Evolutionary conservation across 1,284 basidiomycete species (phyloP).

Genomic region (Taiwanofungus camphoratus): DNA sequence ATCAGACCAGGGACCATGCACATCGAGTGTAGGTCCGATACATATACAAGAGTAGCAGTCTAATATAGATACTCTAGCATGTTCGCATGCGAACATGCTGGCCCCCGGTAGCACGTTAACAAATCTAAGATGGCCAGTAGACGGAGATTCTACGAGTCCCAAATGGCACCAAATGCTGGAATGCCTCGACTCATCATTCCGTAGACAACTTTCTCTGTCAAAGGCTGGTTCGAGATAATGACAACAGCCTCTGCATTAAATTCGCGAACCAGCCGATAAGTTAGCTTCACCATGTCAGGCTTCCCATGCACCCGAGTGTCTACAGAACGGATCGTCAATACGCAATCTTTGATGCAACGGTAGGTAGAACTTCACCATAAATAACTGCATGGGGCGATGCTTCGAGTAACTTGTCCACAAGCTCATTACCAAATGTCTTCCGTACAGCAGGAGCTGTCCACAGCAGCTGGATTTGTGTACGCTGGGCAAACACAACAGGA

Average conservation of each 20-base stretch:
- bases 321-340: neutral
- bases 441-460: slow-evolving; percentile 55
- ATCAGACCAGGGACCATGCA: no score
- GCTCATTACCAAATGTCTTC: slow-evolving; percentile 50
- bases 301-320: slow-evolving; percentile 54
- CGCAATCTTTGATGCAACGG: neutral
- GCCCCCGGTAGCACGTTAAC: no score
- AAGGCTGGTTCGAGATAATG: slow-evolving; percentile 53
- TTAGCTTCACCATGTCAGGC: slow-evolving; percentile 55
- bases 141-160: slow-evolving; percentile 34
- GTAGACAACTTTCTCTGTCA: slow-evolving; percentile 54
- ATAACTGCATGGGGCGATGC: slow-evolving; percentile 48
- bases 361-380: slow-evolving; percentile 35
- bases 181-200: slow-evolving; percentile 55
- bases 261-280: slow-evolving; percentile 47
- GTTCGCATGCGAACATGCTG: no score
- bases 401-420: slow-evolving; percentile 46
- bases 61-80: no score
- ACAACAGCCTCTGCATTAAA: slow-evolving; percentile 58
- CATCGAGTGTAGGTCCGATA: no score
- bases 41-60: no score
- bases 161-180: slow-evolving; percentile 54
- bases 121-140: no score
- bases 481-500: slow-evolving; percentile 43
- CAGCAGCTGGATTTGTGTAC: slow-evolving; percentile 44